These are phyloP conservation scores for Endocarpon pusillum DNA, from an alignment of 495 filamentous ascomycete species.

Conservation along the genomic window DNA sequence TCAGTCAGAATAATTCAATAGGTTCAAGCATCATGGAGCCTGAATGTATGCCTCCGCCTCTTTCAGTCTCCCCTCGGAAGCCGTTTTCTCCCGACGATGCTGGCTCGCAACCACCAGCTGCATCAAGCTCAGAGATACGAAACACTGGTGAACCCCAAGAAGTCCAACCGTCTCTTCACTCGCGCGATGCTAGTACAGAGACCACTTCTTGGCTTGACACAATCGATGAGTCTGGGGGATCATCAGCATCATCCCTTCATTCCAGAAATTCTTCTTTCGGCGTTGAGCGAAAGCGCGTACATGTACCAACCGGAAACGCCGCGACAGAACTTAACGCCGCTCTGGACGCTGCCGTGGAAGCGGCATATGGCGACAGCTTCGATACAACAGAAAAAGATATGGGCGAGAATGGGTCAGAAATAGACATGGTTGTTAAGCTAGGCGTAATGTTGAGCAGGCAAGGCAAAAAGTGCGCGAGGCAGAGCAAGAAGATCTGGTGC, in stretches of 20 bases:
- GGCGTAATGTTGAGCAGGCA: constrained; percentile 57
- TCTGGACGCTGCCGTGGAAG: constrained; percentile 87
- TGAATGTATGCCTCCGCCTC: constrained; percentile 44
- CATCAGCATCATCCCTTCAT: constrained; percentile 62
- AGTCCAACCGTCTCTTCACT: constrained; percentile 19
- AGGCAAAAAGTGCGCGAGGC: constrained; percentile 65
- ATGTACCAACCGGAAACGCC: constrained; percentile 52
- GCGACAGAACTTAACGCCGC: constrained; percentile 93
- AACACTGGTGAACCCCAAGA: neutral
- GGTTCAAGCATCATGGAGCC: too few species aligned
- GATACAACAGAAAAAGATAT: constrained; percentile 46
- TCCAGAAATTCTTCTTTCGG: constrained; percentile 57
- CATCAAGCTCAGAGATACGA: too few species aligned
- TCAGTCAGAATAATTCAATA: too few species aligned
- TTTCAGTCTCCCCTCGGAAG: constrained; percentile 44
- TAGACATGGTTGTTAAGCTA: constrained; percentile 35
- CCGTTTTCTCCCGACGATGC: constrained; percentile 19
- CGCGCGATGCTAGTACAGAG: constrained; percentile 45
- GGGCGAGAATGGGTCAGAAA: constrained; percentile 20
- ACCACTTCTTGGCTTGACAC: constrained; percentile 91
- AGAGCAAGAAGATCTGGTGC: constrained; percentile 53
- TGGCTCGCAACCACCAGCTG: constrained; percentile 7
- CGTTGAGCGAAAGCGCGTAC: constrained; percentile 47
- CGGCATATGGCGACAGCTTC: constrained; percentile 85
- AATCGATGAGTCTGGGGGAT: constrained; percentile 85